phyloP scores from a whole-genome alignment of 192 early-diverging fungal species.

The Coemansia aciculifera region DNA sequence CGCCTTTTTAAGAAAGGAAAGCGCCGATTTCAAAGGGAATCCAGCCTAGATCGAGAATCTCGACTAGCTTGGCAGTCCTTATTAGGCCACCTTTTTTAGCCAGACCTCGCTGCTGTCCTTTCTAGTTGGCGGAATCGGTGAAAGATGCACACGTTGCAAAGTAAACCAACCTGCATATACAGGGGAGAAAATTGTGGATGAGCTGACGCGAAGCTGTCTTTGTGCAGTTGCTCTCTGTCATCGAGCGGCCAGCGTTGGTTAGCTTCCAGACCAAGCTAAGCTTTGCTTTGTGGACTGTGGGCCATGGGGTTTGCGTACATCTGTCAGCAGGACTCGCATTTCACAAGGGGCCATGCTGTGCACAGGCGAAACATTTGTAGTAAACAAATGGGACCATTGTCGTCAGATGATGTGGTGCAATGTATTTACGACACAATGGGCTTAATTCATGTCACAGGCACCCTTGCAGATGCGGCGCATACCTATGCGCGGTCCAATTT shows the following conservation, averaged over 20 bases:
- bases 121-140: background rate
- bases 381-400: background rate
- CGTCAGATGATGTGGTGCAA: background rate
- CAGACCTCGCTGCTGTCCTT: background rate
- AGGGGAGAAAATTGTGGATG: background rate
- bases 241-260: background rate
- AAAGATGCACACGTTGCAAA: background rate
- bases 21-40: background rate
- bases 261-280: background rate
- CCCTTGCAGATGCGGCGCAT: background rate
- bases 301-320: background rate
- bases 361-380: background rate
- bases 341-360: background rate
- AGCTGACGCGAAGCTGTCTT: background rate
- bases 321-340: background rate
- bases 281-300: background rate
- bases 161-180: background rate
- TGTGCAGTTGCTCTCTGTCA: background rate
- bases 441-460: constrained; percentile 13
- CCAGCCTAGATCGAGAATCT: background rate
- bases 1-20: background rate
- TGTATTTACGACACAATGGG: background rate
- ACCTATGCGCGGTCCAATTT: background rate
- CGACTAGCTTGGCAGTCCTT: background rate
- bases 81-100: background rate